Evolutionary conservation across 2,329 filamentous ascomycete genomes (phyloP).

Genomic region (Fusarium xyrophilum): DNA sequence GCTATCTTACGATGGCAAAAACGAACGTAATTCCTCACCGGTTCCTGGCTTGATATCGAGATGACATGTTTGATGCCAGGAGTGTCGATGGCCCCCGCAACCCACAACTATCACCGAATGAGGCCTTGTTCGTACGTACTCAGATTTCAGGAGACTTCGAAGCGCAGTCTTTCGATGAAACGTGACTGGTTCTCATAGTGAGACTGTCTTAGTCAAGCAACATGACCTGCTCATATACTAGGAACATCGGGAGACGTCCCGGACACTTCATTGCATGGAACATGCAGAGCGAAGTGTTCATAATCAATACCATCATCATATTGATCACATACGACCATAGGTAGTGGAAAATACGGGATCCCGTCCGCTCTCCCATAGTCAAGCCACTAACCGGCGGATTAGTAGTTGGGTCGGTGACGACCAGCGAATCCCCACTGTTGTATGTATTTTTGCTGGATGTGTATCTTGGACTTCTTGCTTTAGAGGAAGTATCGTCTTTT

Average conservation of each 20-base stretch:
- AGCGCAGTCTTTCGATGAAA: neutral
- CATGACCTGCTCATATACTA: neutral
- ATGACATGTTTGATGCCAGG: constrained; percentile 1
- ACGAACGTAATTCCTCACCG: neutral
- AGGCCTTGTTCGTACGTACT: neutral
- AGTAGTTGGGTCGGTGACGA: constrained; percentile 34
- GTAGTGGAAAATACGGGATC: constrained; percentile 36
- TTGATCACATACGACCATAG: constrained; percentile 30
- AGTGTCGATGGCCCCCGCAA: neutral
- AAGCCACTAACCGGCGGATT: constrained; percentile 32
- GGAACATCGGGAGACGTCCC: constrained; percentile 15
- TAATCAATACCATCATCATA: neutral
- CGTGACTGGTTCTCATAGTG: neutral
- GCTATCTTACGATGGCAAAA: neutral
- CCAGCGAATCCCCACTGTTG: neutral
- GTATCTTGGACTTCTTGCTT: neutral
- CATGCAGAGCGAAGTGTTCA: neutral
- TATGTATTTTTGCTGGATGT: constrained; percentile 15
- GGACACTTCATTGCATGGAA: neutral
- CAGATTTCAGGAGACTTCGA: neutral
- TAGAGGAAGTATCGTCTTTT: neutral
- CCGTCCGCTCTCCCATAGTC: constrained; percentile 32
- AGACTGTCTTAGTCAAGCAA: neutral
- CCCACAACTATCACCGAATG: neutral
- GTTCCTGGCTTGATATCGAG: neutral